These are phyloP conservation scores for Pseudogymnoascus sp. DNA, from an alignment of 2,329 filamentous ascomycete species.

Conservation along the genomic window DNA sequence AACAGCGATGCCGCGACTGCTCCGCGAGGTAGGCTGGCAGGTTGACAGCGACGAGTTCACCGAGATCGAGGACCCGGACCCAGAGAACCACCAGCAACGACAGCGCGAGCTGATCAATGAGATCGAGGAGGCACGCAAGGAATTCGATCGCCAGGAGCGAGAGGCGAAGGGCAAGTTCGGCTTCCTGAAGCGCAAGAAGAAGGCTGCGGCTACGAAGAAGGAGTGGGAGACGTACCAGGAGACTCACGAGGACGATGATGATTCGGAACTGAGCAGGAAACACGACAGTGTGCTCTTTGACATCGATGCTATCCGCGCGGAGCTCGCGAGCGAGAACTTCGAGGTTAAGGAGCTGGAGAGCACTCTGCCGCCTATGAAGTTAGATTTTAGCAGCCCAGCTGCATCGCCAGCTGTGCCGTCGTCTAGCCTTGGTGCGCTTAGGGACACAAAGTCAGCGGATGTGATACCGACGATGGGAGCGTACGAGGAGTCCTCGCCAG, in stretches of 20 bases:
- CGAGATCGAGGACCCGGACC: conserved; percentile 95
- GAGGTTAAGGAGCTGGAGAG: conserved; percentile 75
- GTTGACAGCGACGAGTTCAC: conserved; percentile 90
- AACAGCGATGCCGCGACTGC: conserved; percentile 76
- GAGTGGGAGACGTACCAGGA: conserved; percentile 95
- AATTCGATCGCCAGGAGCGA: conserved; percentile 72
- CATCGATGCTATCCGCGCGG: conserved; percentile 83
- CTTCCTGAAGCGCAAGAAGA: conserved; percentile 78
- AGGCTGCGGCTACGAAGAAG: conserved; percentile 61
- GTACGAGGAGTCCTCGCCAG: conserved; percentile 2
- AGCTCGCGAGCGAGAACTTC: conserved; percentile 52
- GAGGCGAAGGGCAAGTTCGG: conserved; percentile 57
- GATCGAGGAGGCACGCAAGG: conserved; percentile 86
- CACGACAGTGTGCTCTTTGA: conserved; percentile 70
- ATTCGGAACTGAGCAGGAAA: conserved; percentile 11
- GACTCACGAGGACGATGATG: conserved; percentile 36
- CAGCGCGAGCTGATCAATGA: conserved; percentile 93
- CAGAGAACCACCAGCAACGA: conserved; percentile 78
- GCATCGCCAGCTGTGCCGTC: conserved; percentile 14
- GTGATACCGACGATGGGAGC: conserved; percentile 15
- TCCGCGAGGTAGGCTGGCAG: conserved; percentile 82
- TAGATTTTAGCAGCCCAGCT: conserved; percentile 42
- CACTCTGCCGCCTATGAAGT: conserved; percentile 82
- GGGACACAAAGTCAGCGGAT: conserved; percentile 11
- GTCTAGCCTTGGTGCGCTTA: not conserved